A percentile compares a stretch with the other conserved stretches of the same genome.
Evolutionary conservation across 202 grass and related monocot genomes (phyloP).

Genomic region (Cymbopogon flexuosus): DNA sequence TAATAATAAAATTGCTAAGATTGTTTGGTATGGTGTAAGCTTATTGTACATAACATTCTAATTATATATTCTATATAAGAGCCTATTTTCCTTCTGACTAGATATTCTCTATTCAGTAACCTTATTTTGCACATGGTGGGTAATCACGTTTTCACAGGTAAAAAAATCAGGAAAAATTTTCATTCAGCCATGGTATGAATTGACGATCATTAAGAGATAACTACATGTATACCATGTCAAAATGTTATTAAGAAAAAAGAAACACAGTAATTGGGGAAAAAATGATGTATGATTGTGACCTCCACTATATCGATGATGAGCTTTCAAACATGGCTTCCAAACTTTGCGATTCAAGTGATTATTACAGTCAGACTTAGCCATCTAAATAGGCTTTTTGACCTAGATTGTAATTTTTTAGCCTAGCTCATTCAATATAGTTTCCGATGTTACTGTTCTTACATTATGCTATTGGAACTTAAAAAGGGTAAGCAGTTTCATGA

Average conservation of each 20-base stretch:
- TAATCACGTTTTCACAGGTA: background rate
- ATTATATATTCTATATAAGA: background rate
- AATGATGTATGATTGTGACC: background rate
- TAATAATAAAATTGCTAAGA: background rate
- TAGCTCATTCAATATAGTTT: background rate
- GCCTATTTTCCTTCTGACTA: background rate
- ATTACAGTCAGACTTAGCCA: conserved; percentile 31
- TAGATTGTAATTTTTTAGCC: background rate
- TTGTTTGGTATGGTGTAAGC: background rate
- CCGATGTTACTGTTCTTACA: background rate
- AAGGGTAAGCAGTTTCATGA: background rate
- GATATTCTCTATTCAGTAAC: background rate
- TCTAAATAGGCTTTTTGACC: conserved; percentile 29
- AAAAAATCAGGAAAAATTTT: conserved; percentile 1
- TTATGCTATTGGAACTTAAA: background rate
- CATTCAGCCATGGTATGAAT: background rate
- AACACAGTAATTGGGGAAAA: background rate
- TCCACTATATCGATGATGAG: background rate
- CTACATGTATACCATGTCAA: background rate
- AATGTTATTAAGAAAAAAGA: background rate
- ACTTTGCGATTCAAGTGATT: conserved; percentile 4
- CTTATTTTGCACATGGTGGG: background rate
- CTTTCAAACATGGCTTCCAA: conserved; percentile 13
- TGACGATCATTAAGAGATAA: background rate
- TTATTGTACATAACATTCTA: background rate